Conservation (phyloP, 2,329 filamentous ascomycete species). For the Monilinia fructicola region DNA sequence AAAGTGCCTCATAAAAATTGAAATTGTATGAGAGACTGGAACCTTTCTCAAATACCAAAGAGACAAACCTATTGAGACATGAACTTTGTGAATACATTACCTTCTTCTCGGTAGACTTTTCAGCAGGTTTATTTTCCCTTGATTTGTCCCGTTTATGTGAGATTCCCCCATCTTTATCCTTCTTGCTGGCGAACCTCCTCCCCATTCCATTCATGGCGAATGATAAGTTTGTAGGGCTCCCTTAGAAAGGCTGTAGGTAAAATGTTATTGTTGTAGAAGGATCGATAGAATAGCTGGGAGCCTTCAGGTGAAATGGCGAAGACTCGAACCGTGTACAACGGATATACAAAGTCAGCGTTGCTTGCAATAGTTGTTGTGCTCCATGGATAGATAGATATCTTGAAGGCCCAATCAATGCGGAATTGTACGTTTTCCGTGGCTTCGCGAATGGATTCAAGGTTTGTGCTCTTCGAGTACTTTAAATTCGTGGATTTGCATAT, state of each 20-base stretch:
- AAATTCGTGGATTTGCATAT: neutral
- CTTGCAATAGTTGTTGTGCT: neutral
- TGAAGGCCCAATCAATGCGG: neutral
- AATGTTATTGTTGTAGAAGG: neutral
- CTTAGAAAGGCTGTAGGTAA: neutral
- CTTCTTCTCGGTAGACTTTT: conserved; percentile 47
- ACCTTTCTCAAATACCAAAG: conserved; percentile 25
- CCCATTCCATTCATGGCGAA: conserved; percentile 36
- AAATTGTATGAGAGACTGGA: neutral
- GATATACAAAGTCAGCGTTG: neutral
- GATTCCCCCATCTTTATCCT: conserved; percentile 57
- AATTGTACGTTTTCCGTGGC: neutral
- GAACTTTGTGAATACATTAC: conserved; percentile 41
- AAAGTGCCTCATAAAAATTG: conserved; percentile 25
- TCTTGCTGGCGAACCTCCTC: conserved; percentile 68
- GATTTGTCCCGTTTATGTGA: conserved; percentile 56
- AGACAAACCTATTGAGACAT: conserved; percentile 18
- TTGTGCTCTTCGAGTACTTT: neutral
- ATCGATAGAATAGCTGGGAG: neutral
- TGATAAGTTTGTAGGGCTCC: neutral
- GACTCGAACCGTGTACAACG: neutral
- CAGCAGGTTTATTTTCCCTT: conserved; percentile 44
- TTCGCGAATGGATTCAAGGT: neutral
- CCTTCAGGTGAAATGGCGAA: neutral
- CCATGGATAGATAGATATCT: neutral